Conservation (phyloP, 2,329 filamentous ascomycete genomes). For the Fusarium hostae region DNA sequence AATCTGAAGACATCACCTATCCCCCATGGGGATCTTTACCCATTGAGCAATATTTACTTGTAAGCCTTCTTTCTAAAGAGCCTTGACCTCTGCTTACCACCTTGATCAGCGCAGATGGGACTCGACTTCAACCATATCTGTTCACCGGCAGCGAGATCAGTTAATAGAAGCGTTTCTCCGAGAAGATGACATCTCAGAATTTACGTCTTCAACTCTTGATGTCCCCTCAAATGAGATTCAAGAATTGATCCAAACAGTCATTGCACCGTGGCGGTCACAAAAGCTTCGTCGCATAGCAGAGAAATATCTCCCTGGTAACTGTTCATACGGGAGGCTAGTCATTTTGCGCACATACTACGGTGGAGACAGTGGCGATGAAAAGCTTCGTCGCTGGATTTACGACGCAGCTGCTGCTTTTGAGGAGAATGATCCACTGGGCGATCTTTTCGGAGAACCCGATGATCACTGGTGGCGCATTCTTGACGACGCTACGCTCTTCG, state of each 20-base stretch:
- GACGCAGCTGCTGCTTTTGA: not conserved
- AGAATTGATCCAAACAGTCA: not conserved
- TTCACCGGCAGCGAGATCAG: not conserved
- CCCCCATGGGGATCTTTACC: not conserved
- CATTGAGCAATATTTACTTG: not conserved
- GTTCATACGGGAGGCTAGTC: rapidly evolving
- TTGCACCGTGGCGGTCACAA: not conserved
- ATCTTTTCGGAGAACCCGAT: not conserved
- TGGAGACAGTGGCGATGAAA: not conserved
- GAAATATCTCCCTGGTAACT: not conserved
- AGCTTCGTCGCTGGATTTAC: not conserved
- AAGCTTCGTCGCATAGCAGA: not conserved
- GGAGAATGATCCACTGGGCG: not conserved
- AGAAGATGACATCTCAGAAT: not conserved
- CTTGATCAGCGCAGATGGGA: not conserved
- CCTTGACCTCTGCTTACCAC: not conserved
- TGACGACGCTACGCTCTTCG: not conserved
- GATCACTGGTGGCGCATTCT: not conserved
- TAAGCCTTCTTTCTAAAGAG: not conserved
- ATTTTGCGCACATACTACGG: not conserved
- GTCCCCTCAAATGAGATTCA: rapidly evolving
- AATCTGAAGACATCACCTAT: rapidly evolving
- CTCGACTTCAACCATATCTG: not conserved
- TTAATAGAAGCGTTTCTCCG: not conserved
- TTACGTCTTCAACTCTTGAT: not conserved